These are phyloP conservation scores for Cucurbita moschata DNA, from an alignment of 306 rosid genomes.

Conservation along the genomic window DNA sequence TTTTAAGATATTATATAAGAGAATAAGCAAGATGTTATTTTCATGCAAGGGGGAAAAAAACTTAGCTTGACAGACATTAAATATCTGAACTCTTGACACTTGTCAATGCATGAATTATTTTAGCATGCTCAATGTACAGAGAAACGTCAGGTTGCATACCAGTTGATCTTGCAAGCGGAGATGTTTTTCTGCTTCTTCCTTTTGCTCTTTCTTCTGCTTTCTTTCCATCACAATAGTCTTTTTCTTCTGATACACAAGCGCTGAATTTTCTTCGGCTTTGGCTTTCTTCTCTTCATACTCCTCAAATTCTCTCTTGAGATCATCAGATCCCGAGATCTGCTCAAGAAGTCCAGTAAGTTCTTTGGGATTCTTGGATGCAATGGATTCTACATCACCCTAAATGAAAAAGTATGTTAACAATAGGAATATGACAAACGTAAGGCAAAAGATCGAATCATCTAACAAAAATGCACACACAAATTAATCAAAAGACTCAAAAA, in stretches of 20 bases:
- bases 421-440: not conserved
- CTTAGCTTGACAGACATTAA: not conserved
- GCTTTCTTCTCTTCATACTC: slow-evolving; percentile 74
- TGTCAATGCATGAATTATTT: too few species aligned
- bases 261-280: slow-evolving; percentile 81
- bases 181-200: slow-evolving; percentile 95
- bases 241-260: slow-evolving; percentile 73
- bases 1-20: not conserved
- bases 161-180: slow-evolving; percentile 61
- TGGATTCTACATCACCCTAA: slow-evolving; percentile 97
- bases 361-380: slow-evolving; percentile 91
- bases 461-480: not conserved
- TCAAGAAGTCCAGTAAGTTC: slow-evolving; percentile 81
- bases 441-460: not conserved
- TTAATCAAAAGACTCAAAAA: not conserved
- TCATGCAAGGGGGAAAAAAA: not conserved
- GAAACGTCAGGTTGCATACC: slow-evolving; percentile 27
- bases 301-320: slow-evolving; percentile 74
- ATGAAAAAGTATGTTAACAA: slow-evolving; percentile 3
- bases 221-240: slow-evolving; percentile 80
- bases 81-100: not conserved
- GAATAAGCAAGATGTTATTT: not conserved
- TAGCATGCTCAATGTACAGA: not conserved
- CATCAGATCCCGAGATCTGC: slow-evolving; percentile 97
- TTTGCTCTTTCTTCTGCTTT: slow-evolving; percentile 93